Conservation (phyloP, 2,329 filamentous ascomycete genomes). For the Purpureocillium lavendulum region DNA sequence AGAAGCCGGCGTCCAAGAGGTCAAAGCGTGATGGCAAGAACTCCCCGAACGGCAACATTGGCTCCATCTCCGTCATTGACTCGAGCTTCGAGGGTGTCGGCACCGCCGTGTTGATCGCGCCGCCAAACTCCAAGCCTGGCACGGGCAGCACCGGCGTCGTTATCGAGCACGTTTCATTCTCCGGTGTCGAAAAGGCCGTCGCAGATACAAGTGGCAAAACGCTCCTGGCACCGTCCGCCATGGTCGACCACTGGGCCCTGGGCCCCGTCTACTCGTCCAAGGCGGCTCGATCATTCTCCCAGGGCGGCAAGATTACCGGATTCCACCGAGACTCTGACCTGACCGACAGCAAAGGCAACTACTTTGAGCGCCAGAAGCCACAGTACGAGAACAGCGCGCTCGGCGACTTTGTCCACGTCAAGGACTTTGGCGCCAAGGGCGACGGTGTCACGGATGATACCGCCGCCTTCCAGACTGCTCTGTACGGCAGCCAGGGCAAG, state of each 20-base stretch:
- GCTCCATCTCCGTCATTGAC: constrained; percentile 2
- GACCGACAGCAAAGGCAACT: constrained; percentile 14
- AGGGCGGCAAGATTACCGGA: not conserved
- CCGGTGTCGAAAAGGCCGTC: not conserved
- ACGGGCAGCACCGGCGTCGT: not conserved
- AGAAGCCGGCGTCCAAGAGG: not conserved
- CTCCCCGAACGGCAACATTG: not conserved
- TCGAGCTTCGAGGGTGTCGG: not conserved
- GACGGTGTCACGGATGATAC: constrained; percentile 49
- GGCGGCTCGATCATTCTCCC: not conserved
- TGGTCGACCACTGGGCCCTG: not conserved
- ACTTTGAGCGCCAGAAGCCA: constrained; percentile 43
- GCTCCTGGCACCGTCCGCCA: not conserved
- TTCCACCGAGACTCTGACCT: constrained; percentile 3
- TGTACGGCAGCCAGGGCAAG: constrained; percentile 26
- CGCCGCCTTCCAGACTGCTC: constrained; percentile 33
- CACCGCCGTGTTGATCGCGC: not conserved
- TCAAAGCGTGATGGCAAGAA: not conserved
- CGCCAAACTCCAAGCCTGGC: not conserved
- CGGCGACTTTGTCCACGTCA: constrained; percentile 11
- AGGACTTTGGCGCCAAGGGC: constrained; percentile 29
- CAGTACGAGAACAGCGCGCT: constrained; percentile 32
- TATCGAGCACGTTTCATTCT: not conserved
- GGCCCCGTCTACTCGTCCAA: not conserved
- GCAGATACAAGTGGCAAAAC: not conserved